Conservation (phyloP, 805 yeast species). For the Wickerhamiella parazyma region DNA sequence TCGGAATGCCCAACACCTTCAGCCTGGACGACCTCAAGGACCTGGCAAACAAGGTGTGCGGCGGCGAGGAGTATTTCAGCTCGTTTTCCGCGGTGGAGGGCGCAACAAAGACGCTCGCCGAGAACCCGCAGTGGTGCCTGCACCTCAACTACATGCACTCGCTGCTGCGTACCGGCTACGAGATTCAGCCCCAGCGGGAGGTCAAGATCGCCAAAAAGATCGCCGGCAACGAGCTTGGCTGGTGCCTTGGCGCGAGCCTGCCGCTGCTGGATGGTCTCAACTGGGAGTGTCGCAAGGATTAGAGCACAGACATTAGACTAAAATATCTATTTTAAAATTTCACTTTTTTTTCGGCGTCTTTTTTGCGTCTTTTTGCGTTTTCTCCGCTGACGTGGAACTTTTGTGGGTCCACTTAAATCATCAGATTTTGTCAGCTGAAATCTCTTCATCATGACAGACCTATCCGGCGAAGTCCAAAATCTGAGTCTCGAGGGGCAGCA, state of each 20-base stretch:
- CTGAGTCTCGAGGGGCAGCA: conserved; percentile 32
- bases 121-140: conserved; percentile 88
- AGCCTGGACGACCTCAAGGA: conserved; percentile 73
- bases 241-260: conserved; percentile 97
- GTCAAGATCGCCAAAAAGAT: conserved; percentile 85
- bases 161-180: conserved; percentile 89
- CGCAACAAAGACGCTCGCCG: conserved; percentile 49
- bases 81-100: conserved; percentile 53
- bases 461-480: conserved; percentile 43
- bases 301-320: no score
- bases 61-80: conserved; percentile 67
- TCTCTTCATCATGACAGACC: conserved; percentile 38
- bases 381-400: neutral
- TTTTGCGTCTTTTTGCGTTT: neutral
- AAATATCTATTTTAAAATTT: neutral
- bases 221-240: conserved; percentile 81
- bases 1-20: conserved; percentile 89
- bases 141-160: conserved; percentile 86
- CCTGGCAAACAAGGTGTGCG: conserved; percentile 71
- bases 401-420: neutral
- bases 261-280: conserved; percentile 59
- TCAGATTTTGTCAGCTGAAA: conserved; percentile 4
- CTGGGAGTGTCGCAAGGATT: conserved; percentile 69
- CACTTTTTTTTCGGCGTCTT: neutral
- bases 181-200: conserved; percentile 80